Evolutionary conservation across 108 stramenopile genomes (phyloP).

Genomic region (Cafeteria roenbergensis): DNA sequence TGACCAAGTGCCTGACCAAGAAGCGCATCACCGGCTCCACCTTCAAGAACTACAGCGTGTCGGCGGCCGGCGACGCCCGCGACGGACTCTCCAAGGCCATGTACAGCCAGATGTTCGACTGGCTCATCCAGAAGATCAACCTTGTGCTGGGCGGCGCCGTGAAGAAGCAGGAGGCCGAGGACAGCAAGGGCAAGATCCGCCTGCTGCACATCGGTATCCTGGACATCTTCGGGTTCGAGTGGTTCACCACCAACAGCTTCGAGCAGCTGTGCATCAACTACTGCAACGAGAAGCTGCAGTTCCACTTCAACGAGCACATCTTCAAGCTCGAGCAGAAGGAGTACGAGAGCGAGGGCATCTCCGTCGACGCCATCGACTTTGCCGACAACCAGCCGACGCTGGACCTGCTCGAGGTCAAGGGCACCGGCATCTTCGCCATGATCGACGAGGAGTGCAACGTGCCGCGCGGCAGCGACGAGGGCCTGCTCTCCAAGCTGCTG

Average conservation of each 20-base stretch:
- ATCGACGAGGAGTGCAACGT: conserved; percentile 63
- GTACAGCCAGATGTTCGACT: conserved; percentile 28
- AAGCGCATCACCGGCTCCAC: conserved; percentile 14
- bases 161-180: conserved; percentile 33
- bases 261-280: no score
- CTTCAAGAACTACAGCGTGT: conserved; percentile 25
- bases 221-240: conserved; percentile 22
- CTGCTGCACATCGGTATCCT: conserved; percentile 11
- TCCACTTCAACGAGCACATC: conserved; percentile 70
- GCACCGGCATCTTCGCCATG: conserved; percentile 41
- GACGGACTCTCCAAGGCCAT: conserved; percentile 28
- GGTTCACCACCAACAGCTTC: conserved; percentile 47
- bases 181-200: conserved; percentile 1
- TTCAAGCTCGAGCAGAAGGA: conserved; percentile 61
- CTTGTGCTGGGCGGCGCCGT: conserved; percentile 10
- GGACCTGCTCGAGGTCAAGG: conserved; percentile 84
- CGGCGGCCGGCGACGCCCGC: conserved; percentile 51
- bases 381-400: conserved; percentile 95
- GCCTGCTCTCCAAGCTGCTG: conserved; percentile 5
- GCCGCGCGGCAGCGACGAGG: conserved; percentile 57
- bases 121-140: conserved; percentile 22
- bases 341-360: conserved; percentile 45
- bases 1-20: conserved; percentile 25
- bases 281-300: conserved; percentile 75
- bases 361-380: conserved; percentile 56